Percentiles rank a stretch among this genome's conserved stretches.
phyloP scores from a whole-genome alignment of 331 rosid species.

The Phaseolus coccineus region DNA sequence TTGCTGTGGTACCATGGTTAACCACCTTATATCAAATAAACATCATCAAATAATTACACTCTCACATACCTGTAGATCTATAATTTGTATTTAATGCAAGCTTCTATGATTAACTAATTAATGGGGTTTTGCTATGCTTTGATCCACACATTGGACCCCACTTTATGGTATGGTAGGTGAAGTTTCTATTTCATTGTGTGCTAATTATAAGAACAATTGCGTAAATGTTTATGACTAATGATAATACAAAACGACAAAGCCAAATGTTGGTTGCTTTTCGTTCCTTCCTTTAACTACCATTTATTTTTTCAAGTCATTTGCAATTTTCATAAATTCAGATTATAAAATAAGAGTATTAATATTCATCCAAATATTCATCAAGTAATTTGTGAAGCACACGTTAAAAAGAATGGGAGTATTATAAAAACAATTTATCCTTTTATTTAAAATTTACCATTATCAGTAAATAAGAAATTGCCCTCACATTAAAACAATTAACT shows the following conservation, averaged over 20 bases:
- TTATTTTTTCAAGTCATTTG: neutral
- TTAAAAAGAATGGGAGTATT: neutral
- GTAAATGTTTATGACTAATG: conserved; percentile 7
- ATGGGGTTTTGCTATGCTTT: conserved; percentile 20
- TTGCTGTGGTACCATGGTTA: no score
- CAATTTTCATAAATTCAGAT: neutral
- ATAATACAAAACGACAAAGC: conserved; percentile 7
- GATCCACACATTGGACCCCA: conserved; percentile 33
- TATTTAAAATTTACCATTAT: no score
- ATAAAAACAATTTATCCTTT: no score
- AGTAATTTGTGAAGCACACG: neutral
- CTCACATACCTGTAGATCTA: neutral
- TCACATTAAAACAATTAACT: neutral
- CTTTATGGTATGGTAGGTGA: conserved; percentile 21
- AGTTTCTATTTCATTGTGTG: conserved; percentile 14
- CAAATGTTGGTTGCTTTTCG: conserved; percentile 14
- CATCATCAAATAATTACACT: neutral
- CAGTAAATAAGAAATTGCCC: no score
- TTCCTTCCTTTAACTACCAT: neutral
- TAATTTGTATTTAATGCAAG: neutral
- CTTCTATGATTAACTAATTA: conserved; percentile 8
- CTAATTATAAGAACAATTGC: neutral
- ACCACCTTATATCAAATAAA: no score
- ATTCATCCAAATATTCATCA: neutral
- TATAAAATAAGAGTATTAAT: neutral